phyloP scores from a whole-genome alignment of 169 alveolate genomes.

The Toxoplasma gondii region DNA sequence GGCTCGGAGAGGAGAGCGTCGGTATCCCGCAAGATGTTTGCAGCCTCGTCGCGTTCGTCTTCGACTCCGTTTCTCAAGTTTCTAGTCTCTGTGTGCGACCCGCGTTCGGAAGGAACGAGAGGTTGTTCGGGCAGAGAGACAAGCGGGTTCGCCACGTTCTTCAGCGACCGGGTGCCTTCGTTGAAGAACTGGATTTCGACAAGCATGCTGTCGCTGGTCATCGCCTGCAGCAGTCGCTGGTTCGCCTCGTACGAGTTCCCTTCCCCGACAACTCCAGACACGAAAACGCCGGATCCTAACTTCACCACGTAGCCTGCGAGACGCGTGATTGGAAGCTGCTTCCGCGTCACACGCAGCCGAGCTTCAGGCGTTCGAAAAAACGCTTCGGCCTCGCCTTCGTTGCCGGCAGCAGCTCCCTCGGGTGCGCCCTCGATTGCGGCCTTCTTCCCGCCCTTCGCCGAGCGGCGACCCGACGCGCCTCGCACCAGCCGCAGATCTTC shows the following conservation, averaged over 20 bases:
- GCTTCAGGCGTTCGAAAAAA: neutral
- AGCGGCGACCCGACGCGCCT: neutral
- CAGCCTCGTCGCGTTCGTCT: neutral
- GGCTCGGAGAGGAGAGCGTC: neutral
- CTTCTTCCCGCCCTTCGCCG: neutral
- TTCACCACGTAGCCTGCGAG: neutral
- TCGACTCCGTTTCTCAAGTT: neutral
- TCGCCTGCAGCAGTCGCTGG: neutral
- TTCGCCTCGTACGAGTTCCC: conserved; percentile 17
- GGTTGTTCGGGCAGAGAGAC: neutral
- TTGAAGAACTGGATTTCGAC: conserved; percentile 3
- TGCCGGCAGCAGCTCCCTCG: neutral
- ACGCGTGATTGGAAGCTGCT: conserved; percentile 15
- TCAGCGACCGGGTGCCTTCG: neutral
- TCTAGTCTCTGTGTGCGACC: neutral
- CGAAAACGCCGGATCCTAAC: neutral
- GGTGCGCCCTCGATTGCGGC: neutral
- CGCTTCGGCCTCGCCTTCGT: neutral
- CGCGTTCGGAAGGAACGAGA: too few relatives aligned
- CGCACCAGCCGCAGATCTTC: conserved; percentile 2
- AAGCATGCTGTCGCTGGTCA: conserved; percentile 12
- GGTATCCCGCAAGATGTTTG: neutral
- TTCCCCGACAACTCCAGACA: conserved; percentile 8
- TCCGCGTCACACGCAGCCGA: neutral
- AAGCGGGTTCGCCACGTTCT: neutral